Percentiles rank a stretch among this genome's conserved stretches.
phyloP scores from a whole-genome alignment of 257 asterid species.

The Solanum piurae region DNA sequence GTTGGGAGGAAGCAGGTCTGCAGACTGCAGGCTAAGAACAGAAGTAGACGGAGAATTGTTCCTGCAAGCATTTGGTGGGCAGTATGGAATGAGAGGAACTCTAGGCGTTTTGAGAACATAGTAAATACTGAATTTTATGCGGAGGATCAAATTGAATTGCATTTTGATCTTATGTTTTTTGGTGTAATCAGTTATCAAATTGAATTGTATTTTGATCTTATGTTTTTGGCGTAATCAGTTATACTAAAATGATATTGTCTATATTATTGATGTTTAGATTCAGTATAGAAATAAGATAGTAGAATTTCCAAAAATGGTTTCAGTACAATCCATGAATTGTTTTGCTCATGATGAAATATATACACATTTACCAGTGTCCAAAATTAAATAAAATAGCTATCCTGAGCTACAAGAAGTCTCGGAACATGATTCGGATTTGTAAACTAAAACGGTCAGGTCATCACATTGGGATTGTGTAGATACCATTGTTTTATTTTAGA shows the following conservation, averaged over 20 bases:
- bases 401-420: not conserved
- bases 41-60: not conserved
- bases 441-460: not conserved
- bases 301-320: not conserved
- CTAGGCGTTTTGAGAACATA: not conserved
- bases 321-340: not conserved
- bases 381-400: not conserved
- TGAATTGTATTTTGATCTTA: not conserved
- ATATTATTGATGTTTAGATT: not conserved
- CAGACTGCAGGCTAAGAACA: not conserved
- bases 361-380: not conserved
- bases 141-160: not conserved
- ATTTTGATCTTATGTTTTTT: not conserved
- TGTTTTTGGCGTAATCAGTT: not conserved
- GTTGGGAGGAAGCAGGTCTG: not conserved
- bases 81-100: not conserved
- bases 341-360: not conserved
- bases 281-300: not conserved
- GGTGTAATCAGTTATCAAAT: not conserved
- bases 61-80: not conserved
- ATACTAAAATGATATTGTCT: not conserved
- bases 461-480: not conserved
- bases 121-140: not conserved
- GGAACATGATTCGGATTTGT: not conserved
- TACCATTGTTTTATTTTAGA: not conserved